Evolutionary conservation across 2,329 filamentous ascomycete genomes (phyloP).

Genomic region (Exophiala lecanii-corni): DNA sequence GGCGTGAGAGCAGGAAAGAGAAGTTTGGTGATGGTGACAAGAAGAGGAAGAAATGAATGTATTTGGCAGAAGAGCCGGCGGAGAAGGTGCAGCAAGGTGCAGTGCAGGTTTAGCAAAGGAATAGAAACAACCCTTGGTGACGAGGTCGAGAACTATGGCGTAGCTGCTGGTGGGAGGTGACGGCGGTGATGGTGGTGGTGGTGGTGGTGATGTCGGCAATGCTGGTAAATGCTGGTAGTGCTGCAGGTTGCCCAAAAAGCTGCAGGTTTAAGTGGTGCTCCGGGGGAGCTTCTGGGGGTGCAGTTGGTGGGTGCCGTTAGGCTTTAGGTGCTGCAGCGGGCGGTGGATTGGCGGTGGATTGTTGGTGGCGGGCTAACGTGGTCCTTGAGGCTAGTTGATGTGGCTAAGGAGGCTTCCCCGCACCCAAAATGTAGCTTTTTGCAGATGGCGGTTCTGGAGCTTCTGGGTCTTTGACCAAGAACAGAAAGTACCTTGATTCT

Average conservation of each 20-base stretch:
- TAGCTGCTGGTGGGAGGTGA: neutral
- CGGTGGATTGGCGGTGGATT: too few relatives aligned
- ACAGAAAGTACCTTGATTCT: neutral
- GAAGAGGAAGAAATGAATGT: neutral
- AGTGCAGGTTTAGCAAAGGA: too few relatives aligned
- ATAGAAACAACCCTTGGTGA: neutral
- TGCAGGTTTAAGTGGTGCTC: too few relatives aligned
- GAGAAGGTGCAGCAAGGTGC: neutral
- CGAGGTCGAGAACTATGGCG: neutral
- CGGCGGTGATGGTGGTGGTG: neutral
- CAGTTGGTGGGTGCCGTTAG: too few relatives aligned
- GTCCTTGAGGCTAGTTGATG: too few relatives aligned
- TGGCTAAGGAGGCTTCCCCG: too few relatives aligned
- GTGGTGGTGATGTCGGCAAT: slow-evolving; percentile 1
- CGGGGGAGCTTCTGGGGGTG: too few relatives aligned
- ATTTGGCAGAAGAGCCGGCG: neutral
- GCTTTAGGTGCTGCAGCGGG: too few relatives aligned
- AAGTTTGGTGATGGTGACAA: neutral
- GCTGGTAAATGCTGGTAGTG: neutral
- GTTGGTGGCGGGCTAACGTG: too few relatives aligned
- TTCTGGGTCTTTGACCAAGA: neutral
- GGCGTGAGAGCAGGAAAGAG: neutral
- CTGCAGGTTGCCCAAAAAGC: too few relatives aligned
- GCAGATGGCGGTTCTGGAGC: too few relatives aligned
- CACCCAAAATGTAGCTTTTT: neutral